Base-by-base conservation (phyloP, 2,329 filamentous ascomycete genomes). In the Apiospora sp. region DNA sequence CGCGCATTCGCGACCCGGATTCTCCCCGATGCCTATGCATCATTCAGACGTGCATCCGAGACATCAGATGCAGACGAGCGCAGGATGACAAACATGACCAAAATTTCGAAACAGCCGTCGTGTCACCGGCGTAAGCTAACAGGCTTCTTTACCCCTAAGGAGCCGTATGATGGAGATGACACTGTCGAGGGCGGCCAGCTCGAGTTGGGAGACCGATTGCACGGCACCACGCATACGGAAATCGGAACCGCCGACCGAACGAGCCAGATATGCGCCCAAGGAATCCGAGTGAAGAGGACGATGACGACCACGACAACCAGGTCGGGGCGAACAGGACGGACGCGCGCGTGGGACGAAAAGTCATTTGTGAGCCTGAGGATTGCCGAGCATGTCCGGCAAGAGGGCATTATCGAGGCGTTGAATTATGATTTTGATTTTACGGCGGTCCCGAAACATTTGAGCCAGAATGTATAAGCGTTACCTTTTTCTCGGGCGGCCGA, bases 1-100 rank as follows among this genome's bases (percentile, higher is more conserved):
- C 80, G 83, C 68, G 76, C 80, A 7, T 74, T 83, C 43, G 72
- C 78, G 22, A 37, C 37, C 16, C 67, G 71, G 16, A 30, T 48
- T n/a, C 41, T 68, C n/a, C 67, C 67, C 41, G 44, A 68, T 14
- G 14, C 44, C 30, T 48, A 46, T 22, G 67, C 41, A 27, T 68
- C 67, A 24, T 64, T 64, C 30, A 64, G 58, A 8, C 30, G 58
- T 19, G 58, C 58, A 3, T 64, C 58, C 34, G 58, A 64, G 22
- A 64, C 58, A n/a, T 41, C 58, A 24, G 58, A 64, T 24, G 30
- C 58, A 41, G 58, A 64, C 58, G 58, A 41, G 58, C 30, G 30
- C 58, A n/a, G 22, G n/a, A 8, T 64, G 12, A 64, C 58, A 41
- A 13, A 8, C 58, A 64, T 64, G 58, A 64, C 30, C 58, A 64